Evolutionary conservation across 148 eudicot genomes (phyloP), one percentile per base, ranked within the genome.

Genomic region (Amaranthus cruentus): DNA sequence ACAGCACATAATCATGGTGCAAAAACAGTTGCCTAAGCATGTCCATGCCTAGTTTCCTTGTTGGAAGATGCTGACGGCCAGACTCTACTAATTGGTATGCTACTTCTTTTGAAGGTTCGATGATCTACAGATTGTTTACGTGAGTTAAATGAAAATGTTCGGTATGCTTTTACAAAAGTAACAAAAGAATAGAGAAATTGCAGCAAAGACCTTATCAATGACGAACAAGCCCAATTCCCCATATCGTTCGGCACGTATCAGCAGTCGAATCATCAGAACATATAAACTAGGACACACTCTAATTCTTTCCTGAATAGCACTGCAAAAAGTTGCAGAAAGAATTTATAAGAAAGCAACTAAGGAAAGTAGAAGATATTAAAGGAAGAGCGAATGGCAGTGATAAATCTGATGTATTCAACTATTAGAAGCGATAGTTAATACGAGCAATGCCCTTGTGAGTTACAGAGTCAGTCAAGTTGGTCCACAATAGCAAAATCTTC

Each of bases 51-150:
- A 92, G 78, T 85, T 92, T 95, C 82, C 91, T 84, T 59, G 88
- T 88, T 59, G 81, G 91, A 50, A 67, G 73, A 80, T 90, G 87
- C 82, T 85, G 85, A 55, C 85, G 85, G 47, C 97, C 99, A 70
- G 87, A 85, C 71, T 90, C 97, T 50, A 91, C 78, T 14, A 95
- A 85, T 81, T 92, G 94, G 74, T 83, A 49, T 44, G 99, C 99
- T 64, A 90, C 99, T 83, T 95, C 99, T 83, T 88, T 92, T 7
- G 99, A 90, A 64, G 93, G 91, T 84, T 95, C 99, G 66, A 95
- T 82, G 80, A 95, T 90, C 99, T 95, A 88, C 83, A 83, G 9
- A 81, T 12, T 43, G 13, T 28, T 58, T 44, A 67, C 14, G 43
- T 62, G 42, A 56, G 56, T 15, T 67, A 47, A 68, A 13, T 9